Base-by-base conservation (phyloP, 805 yeast species). In the Metschnikowia santaceciliae region DNA sequence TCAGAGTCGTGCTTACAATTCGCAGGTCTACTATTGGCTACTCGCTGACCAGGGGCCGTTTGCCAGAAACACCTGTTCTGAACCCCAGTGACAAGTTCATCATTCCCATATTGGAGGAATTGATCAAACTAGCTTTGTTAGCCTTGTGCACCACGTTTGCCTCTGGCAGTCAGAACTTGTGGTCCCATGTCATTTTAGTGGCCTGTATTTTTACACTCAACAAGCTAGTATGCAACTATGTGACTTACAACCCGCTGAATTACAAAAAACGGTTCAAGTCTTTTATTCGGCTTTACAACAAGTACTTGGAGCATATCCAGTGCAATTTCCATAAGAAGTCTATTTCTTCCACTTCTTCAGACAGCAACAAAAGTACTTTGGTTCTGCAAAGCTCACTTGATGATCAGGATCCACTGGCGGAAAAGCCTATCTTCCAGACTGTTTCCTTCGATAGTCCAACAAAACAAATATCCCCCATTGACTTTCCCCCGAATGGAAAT, bases 181-280 rank as follows among this genome's bases (percentile, higher is more conserved):
- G 35, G 19, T 46, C 54, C 36, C 52, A 52, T 32, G 43, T 46
- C 19, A 41, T 52, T 23, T 14, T 47, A 4, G 49, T 47, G n/a
- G 50, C 54, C 13, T 30, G 34, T 1, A 39, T 50, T 3, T 54
- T 43, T 30, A 58, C 57, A 1, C 23, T 33, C 32, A 55, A 54
- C 41, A 52, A 49, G 52, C 52, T 47, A 32, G 30, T 51, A 17
- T 40, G 50, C 40, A 42, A 14, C 20, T 26, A 53, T 22, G 37
- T 42, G 42, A 49, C 53, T 3, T 58, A 53, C 44, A 50, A 52
- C 20, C 60, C 60, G n/a, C 11, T 50, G 10, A 20, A 44, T 20
- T 56, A 56, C 38, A 40, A 44, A 2, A 14, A 8, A 13, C 36
- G 42, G 10, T 55, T 51, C 48, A 47, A 39, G 14, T 46, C 45